phyloP scores from a whole-genome alignment of 345 rosid genomes.

The Moricandia arvensis region DNA sequence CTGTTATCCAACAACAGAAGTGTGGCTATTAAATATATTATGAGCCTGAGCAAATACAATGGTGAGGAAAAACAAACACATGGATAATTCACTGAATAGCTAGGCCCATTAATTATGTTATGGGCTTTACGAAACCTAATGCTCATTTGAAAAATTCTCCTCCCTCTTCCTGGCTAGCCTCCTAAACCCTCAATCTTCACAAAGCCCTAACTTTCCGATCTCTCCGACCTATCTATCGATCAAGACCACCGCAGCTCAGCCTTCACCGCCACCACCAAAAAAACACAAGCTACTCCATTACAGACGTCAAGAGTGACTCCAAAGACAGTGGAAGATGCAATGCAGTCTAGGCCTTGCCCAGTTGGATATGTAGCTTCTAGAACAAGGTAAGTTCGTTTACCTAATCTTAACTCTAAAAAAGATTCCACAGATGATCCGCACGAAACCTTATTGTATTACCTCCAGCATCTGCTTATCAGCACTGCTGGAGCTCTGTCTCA shows the following conservation, averaged over 20 bases:
- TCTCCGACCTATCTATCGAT: background rate
- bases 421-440: too few relatives aligned
- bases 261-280: background rate
- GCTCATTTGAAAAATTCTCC: background rate
- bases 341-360: too few relatives aligned
- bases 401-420: too few relatives aligned
- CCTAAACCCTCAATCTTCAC: constrained; percentile 10
- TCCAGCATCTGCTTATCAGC: too few relatives aligned
- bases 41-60: too few relatives aligned
- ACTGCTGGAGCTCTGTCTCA: too few relatives aligned
- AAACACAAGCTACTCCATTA: background rate
- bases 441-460: too few relatives aligned
- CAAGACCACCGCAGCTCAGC: constrained; percentile 13
- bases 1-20: background rate
- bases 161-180: too few relatives aligned
- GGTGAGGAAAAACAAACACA: background rate
- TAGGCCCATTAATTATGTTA: background rate
- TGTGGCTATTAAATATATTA: too few relatives aligned
- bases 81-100: background rate
- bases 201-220: background rate
- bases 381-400: too few relatives aligned
- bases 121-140: background rate
- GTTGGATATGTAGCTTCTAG: too few relatives aligned
- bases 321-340: too few relatives aligned
- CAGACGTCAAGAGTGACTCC: constrained; percentile 26